Conservation (phyloP, 768 basidiomycete genomes). For the Serendipita vermifera region DNA sequence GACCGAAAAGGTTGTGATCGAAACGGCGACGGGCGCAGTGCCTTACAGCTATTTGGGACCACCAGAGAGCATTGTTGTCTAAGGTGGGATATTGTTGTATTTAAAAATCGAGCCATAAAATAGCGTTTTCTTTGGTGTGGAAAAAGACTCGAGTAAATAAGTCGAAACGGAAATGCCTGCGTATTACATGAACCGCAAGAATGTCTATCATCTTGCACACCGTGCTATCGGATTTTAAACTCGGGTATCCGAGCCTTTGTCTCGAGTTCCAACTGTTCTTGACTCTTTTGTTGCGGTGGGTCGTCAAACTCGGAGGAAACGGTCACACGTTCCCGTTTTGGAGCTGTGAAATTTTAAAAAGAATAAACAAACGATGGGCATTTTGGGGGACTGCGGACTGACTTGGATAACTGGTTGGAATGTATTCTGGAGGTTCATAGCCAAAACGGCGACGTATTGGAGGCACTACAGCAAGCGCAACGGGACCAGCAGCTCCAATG, state of each 20-base stretch:
- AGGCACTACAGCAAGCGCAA: slow-evolving; percentile 60
- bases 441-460: slow-evolving; percentile 67
- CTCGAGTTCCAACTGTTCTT: too few relatives aligned
- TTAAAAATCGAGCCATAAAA: too few relatives aligned
- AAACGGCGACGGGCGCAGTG: slow-evolving; percentile 45
- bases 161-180: too few relatives aligned
- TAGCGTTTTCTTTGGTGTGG: too few relatives aligned
- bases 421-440: slow-evolving; percentile 50
- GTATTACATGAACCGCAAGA: too few relatives aligned
- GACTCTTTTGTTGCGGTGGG: too few relatives aligned
- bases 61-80: slow-evolving; percentile 37
- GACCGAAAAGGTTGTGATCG: slow-evolving; percentile 48
- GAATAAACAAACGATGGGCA: not conserved
- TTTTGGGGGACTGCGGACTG: slow-evolving; percentile 23
- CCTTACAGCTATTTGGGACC: slow-evolving; percentile 48
- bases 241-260: too few relatives aligned
- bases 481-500: slow-evolving; percentile 62
- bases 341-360: slow-evolving; percentile 34
- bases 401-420: slow-evolving; percentile 74
- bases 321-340: slow-evolving; percentile 53
- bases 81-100: too few relatives aligned
- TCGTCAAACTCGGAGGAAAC: slow-evolving; percentile 68
- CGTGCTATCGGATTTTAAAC: too few relatives aligned
- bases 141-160: too few relatives aligned
- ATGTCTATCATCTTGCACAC: too few relatives aligned